Evolutionary conservation across 2,329 filamentous ascomycete species (phyloP), one percentile per base, ranked within the genome.

Genomic region (Lizonia empirigonia): DNA sequence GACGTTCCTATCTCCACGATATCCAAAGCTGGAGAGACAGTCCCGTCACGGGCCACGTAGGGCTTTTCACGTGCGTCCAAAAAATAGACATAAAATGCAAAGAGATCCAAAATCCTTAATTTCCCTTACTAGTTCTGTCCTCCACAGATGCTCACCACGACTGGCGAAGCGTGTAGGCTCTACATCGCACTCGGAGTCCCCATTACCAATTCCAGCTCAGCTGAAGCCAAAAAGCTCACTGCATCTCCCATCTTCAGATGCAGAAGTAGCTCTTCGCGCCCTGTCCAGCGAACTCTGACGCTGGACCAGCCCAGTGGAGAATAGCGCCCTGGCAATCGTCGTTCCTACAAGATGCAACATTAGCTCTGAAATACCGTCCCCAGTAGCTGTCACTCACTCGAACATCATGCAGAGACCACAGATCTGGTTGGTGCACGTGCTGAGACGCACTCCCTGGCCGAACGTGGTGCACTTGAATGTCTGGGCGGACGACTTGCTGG

Each of bases 401-500:
- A 50, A 50, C n/a, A 50, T 42, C 32, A 50, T 42, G 33, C 46
- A 50, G 20, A 42, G 18, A 10, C 32, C 33, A 26, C 46, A 50
- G 2, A 32, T 9, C 13, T 37, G 10, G 33, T 50, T 50, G 32
- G 27, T 19, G 38, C 46, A 50, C 5, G 19, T 42, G 19, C 19
- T 37, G 32, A 50, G 32, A 10, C 26, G 46, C 26, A 50, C 33
- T 16, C 37, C 38, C 15, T 26, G 32, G 19, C 39, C 33, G 24
- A 50, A 37, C n/a, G 46, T 42, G 6, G 38, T 42, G 33, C 46
- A 50, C 20, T 38, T 42, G 33, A 42, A 50, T 10, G 38, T 32
- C n/a, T 38, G 42, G 46, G 33, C 46, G 4, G 32, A 20, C 13
- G 16, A 5, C 19, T 37, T 23, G 38, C 33, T 16, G 32, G 19